Evolutionary conservation across 2,329 filamentous ascomycete genomes (phyloP), one percentile per base, ranked within the genome.

Genomic region (Aureobasidium sp.): DNA sequence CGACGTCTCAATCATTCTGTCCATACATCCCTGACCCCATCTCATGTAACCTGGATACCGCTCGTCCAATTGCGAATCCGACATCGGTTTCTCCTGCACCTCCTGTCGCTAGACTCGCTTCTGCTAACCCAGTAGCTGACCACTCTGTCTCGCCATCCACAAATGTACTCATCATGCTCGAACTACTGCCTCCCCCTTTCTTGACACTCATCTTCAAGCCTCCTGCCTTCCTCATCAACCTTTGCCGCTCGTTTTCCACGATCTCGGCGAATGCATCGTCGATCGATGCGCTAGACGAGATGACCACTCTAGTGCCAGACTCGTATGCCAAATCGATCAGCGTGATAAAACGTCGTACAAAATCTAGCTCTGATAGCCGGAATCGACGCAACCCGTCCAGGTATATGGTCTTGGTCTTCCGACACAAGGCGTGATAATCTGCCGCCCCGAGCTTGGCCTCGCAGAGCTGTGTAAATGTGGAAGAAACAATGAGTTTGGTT

Each of bases 301-400:
- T 68, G 20, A 90, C 72, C 4, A 92, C 79, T 65, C 88, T 87
- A 70, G 88, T 90, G 3, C 85, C 82, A 5, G 87, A 84, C 73
- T 92, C 88, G 71, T 91, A 92, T 0, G 90, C 78, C 0, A 88
- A 87, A 69, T 92, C 89, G 1, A 92, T 80, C 2, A 92, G 77
- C 0, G 88, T 91, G 70, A 92, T 92, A 69, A 92, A 85, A 13
- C 89, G 82, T 5, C 88, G 79, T 2, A 91, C 79, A 20, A 83
- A 75, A 67, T 88, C 86, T 55, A 91, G 77, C 70, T 91, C 83
- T 5, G 63, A 66, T n/a, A 59, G 62, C 4, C 58, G 34, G 20
- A 67, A 69, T 27, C 56, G 39, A 7, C 65, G 63, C 2, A 70
- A 62, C 7, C 67, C 68, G 37, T 60, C 57, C 1, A 70, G 48